Conservation (phyloP, 1,284 basidiomycete genomes). For the Apiotrichum porosum region DNA sequence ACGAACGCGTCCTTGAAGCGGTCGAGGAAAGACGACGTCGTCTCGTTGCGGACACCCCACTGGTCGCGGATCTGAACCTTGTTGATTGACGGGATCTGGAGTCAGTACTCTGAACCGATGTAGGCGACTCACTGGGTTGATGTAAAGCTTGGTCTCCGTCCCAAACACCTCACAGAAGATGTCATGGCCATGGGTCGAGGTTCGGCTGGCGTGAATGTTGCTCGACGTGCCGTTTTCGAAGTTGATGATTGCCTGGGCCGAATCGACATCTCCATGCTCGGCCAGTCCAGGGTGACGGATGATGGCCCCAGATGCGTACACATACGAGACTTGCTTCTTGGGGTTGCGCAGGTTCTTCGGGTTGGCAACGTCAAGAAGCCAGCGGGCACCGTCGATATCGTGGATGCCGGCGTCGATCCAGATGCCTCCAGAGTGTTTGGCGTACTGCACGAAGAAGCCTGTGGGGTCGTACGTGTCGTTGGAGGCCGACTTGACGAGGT, state of each 20-base stretch:
- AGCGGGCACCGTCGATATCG: conserved; percentile 28
- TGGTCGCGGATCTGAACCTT: conserved; percentile 13
- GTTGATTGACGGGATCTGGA: too few species aligned
- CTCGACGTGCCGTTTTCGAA: conserved; percentile 16
- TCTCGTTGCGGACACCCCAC: background rate
- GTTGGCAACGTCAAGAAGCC: conserved; percentile 7
- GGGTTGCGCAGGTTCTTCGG: conserved; percentile 9
- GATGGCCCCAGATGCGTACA: conserved; percentile 20
- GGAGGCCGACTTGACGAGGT: conserved; percentile 26
- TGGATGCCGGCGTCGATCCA: conserved; percentile 34
- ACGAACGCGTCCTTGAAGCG: conserved; percentile 27
- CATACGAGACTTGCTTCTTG: too few species aligned
- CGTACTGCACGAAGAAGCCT: conserved; percentile 32
- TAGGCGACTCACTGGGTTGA: too few species aligned
- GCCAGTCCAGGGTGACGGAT: conserved; percentile 20
- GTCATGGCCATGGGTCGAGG: conserved; percentile 13
- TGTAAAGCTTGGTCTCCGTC: conserved; percentile 13
- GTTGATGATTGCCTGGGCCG: conserved; percentile 18
- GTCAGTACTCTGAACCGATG: too few species aligned
- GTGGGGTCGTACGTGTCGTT: conserved; percentile 28
- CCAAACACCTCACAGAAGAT: conserved; percentile 15
- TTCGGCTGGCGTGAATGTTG: conserved; percentile 20
- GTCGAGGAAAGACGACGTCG: conserved; percentile 12
- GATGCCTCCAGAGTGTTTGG: conserved; percentile 26
- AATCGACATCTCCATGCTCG: conserved; percentile 21